These are phyloP conservation scores for Pythium sp. DNA, from an alignment of 352 stramenopile genomes.

Conservation along the genomic window DNA sequence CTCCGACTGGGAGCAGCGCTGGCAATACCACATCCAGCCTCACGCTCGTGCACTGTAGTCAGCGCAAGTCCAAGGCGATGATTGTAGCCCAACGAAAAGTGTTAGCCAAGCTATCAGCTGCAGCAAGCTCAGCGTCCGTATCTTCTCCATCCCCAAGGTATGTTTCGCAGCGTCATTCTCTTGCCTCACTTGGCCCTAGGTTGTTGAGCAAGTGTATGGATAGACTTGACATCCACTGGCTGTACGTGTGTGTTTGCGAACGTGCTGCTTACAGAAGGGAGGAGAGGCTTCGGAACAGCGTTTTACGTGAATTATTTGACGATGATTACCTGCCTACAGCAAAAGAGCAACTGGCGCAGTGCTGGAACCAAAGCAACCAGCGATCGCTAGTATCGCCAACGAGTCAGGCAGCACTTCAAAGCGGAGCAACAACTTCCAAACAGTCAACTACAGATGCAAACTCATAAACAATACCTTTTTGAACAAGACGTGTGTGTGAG, in stretches of 20 bases:
- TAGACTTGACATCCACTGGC: too few species aligned
- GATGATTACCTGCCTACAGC: conserved; percentile 51
- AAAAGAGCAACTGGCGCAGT: conserved; percentile 56
- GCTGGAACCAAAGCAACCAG: conserved; percentile 18
- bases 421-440: not conserved
- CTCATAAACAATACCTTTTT: conserved; percentile 11
- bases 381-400: not conserved
- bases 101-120: conserved; percentile 5
- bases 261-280: not conserved
- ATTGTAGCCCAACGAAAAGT: conserved; percentile 2
- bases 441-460: conserved; percentile 4
- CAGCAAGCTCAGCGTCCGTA: not conserved
- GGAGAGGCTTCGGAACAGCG: conserved; percentile 14
- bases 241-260: not conserved
- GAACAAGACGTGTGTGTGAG: not conserved
- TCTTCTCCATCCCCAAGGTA: not conserved
- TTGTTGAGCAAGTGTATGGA: not conserved
- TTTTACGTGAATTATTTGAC: conserved; percentile 52
- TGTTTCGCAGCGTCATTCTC: not conserved
- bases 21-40: conserved; percentile 1
- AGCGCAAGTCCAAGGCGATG: conserved; percentile 2
- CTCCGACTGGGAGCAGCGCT: conserved; percentile 15
- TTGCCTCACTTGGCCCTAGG: not conserved
- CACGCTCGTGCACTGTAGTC: conserved; percentile 7
- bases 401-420: not conserved